A percentile compares a stretch with the other conserved stretches of the same genome.
Conservation (phyloP, 2,329 filamentous ascomycete genomes). For the Chlorencoelia australis region DNA sequence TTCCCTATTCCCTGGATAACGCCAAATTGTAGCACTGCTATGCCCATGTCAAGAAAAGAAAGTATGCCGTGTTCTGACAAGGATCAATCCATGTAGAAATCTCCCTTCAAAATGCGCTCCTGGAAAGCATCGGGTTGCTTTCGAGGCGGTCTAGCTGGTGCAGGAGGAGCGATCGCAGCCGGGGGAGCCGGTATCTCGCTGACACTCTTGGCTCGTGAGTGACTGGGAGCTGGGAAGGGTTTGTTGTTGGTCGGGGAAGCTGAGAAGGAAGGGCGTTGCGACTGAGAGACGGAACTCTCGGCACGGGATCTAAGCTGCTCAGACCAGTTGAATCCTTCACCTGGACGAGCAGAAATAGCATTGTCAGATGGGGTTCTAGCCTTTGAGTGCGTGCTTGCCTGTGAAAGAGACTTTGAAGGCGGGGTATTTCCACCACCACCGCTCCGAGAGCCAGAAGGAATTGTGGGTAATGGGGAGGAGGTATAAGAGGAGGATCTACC, state of each 20-base stretch:
- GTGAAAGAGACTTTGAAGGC: conserved; percentile 25
- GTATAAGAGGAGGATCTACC: conserved; percentile 26
- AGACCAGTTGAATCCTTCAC: conserved; percentile 92
- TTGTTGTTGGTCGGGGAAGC: conserved; percentile 36
- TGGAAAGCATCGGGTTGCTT: conserved; percentile 88
- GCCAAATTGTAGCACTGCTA: conserved; percentile 1
- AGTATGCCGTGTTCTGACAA: conserved; percentile 1
- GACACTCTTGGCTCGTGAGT: conserved; percentile 62
- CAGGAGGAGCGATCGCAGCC: conserved; percentile 31
- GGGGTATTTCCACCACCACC: conserved; percentile 21
- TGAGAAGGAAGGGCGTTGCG: conserved; percentile 45
- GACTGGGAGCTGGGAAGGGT: conserved; percentile 28
- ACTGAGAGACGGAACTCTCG: conserved; percentile 59
- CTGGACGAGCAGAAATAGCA: conserved; percentile 57
- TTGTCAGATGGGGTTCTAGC: conserved; percentile 56
- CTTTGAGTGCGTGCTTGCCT: conserved; percentile 49
- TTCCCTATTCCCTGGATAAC: conserved; percentile 5
- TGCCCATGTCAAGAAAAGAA: conserved; percentile 1
- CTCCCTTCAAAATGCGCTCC: conserved; percentile 92
- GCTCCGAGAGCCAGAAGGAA: conserved; percentile 17
- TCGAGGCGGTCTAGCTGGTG: conserved; percentile 30
- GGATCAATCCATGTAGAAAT: conserved; percentile 88
- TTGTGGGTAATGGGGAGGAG: conserved; percentile 19
- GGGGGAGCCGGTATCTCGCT: conserved; percentile 51
- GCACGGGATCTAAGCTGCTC: conserved; percentile 90